A percentile compares a stretch with the other conserved stretches of the same genome.
These are phyloP conservation scores for Taphrina confusa DNA, from an alignment of 1,139 yeast genomes.

Conservation along the genomic window DNA sequence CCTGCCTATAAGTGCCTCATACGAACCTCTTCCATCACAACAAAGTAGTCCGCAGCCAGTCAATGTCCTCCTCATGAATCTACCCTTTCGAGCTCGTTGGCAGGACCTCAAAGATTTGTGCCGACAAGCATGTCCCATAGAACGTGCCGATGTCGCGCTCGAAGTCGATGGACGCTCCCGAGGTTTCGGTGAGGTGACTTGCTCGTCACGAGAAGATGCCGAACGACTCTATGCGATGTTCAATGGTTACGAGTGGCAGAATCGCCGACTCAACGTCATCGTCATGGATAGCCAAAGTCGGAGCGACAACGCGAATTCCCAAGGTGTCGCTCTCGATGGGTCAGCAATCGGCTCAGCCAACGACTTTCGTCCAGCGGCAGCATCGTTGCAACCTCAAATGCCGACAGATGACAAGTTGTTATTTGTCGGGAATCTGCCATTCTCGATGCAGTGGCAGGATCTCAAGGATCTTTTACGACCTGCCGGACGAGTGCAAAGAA, in stretches of 20 bases:
- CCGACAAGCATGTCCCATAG: constrained; percentile 46
- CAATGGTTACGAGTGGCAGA: constrained; percentile 40
- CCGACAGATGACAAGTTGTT: constrained; percentile 17
- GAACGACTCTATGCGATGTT: constrained; percentile 15
- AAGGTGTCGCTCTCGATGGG: neutral
- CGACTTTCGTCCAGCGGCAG: neutral
- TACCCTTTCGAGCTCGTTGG: constrained; percentile 80
- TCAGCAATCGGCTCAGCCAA: neutral
- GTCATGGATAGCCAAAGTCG: constrained; percentile 15
- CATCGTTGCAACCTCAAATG: neutral
- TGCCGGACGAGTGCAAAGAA: constrained; percentile 53
- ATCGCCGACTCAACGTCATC: constrained; percentile 37
- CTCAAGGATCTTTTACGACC: constrained; percentile 51
- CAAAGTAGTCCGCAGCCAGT: neutral
- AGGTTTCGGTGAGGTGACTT: constrained; percentile 27
- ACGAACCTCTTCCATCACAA: neutral
- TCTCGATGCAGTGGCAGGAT: constrained; percentile 58
- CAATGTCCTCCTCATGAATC: constrained; percentile 48
- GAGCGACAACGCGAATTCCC: neutral
- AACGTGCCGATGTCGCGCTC: constrained; percentile 31
- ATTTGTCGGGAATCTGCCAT: constrained; percentile 45
- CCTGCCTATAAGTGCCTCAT: neutral
- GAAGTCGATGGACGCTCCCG: constrained; percentile 32
- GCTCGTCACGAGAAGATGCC: constrained; percentile 15
- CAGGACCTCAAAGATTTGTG: constrained; percentile 81